phyloP scores from a whole-genome alignment of 73 alveolate genomes.

The Tetrahymena borealis region DNA sequence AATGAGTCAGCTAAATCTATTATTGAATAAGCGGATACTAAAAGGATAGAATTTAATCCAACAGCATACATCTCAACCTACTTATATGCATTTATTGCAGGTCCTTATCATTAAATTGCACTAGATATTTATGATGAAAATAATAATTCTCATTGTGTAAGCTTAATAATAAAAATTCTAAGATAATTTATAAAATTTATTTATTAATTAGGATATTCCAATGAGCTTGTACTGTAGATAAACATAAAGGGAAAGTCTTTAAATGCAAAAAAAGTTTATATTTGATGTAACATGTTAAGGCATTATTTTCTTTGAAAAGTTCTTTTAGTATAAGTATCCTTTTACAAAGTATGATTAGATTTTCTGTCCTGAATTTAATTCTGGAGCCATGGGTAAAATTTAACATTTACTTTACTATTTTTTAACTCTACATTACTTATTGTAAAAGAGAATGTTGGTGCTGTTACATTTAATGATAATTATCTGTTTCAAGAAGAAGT shows the following conservation, averaged over 20 bases:
- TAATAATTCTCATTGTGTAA: background rate
- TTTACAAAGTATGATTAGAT: conserved; percentile 45
- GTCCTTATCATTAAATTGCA: conserved; percentile 67
- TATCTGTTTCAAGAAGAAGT: conserved; percentile 65
- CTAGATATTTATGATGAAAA: conserved; percentile 27
- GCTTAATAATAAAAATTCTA: background rate
- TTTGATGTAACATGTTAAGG: conserved; percentile 56
- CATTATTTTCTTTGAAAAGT: conserved; percentile 48
- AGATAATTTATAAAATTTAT: conserved; percentile 33
- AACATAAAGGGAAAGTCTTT: conserved; percentile 50
- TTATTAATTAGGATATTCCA: conserved; percentile 42
- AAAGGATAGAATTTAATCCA: background rate
- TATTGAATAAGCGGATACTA: background rate
- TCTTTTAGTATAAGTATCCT: conserved; percentile 39
- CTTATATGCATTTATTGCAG: conserved; percentile 79
- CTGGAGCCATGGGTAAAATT: conserved; percentile 24
- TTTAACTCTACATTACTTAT: conserved; percentile 5
- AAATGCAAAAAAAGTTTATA: conserved; percentile 57
- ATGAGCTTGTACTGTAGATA: conserved; percentile 64
- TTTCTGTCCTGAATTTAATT: conserved; percentile 45
- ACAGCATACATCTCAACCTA: conserved; percentile 74
- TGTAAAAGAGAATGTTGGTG: conserved; percentile 63
- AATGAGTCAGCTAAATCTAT: conserved; percentile 39
- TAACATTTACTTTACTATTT: background rate
- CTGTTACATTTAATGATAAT: conserved; percentile 53